Conservation (phyloP, 2,329 filamentous ascomycete genomes). For the Colletotrichum graminicola region DNA sequence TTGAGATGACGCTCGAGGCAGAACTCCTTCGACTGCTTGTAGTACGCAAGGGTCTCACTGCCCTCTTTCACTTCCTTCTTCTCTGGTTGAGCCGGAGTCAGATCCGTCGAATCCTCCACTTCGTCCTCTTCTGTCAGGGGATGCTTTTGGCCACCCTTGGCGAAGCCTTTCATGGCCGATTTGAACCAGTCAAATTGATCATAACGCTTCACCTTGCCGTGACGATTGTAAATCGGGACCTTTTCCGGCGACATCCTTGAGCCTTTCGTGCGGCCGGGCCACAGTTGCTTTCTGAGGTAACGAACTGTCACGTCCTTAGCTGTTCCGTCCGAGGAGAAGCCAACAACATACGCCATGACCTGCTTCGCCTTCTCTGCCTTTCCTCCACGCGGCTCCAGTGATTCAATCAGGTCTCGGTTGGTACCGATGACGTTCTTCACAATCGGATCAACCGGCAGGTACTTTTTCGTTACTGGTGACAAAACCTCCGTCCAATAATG, state of each 20-base stretch:
- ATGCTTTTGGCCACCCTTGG: conserved; percentile 58
- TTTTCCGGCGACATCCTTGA: conserved; percentile 83
- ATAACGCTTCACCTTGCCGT: conserved; percentile 81
- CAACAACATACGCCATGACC: conserved; percentile 89
- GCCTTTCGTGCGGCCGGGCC: conserved; percentile 92
- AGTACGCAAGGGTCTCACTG: conserved; percentile 86
- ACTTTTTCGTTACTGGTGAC: conserved; percentile 83
- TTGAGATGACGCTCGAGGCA: conserved; percentile 88
- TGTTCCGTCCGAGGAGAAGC: conserved; percentile 84
- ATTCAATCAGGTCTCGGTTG: conserved; percentile 77
- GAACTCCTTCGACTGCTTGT: conserved; percentile 87
- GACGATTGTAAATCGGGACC: conserved; percentile 80
- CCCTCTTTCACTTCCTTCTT: conserved; percentile 81
- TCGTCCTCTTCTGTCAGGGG: conserved; percentile 80
- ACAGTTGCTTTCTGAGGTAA: conserved; percentile 84
- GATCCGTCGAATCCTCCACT: conserved; percentile 81
- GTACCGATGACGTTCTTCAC: conserved; percentile 77
- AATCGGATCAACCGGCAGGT: conserved; percentile 82
- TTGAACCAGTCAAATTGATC: conserved; percentile 92
- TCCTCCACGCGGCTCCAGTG: conserved; percentile 84
- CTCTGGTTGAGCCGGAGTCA: conserved; percentile 78
- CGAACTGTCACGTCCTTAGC: conserved; percentile 95
- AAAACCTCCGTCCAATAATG: conserved; percentile 95
- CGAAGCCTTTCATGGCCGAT: conserved; percentile 80
- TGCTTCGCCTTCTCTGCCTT: conserved; percentile 90